These are phyloP conservation scores for Coleophoma crateriformis DNA, from an alignment of 2,329 filamentous ascomycete species.

Conservation along the genomic window DNA sequence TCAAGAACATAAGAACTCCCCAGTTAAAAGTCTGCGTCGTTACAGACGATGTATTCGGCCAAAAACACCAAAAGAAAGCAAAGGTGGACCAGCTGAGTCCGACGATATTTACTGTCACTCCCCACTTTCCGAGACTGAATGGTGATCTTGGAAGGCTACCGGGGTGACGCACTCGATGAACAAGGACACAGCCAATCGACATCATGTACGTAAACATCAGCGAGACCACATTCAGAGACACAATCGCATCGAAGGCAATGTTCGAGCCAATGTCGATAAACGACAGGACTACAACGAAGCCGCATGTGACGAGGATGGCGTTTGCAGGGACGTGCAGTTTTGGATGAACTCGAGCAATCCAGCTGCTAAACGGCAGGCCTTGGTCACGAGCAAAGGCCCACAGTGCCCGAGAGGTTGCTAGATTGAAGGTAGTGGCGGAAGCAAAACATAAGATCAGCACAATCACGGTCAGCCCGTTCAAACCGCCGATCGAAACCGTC, in stretches of 20 bases:
- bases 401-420: slow-evolving; percentile 26
- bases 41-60: slow-evolving; percentile 31
- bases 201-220: slow-evolving; percentile 43
- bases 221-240: slow-evolving; percentile 40
- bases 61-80: slow-evolving; percentile 40
- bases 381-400: slow-evolving; percentile 36
- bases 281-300: slow-evolving; percentile 3
- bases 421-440: slow-evolving; percentile 28
- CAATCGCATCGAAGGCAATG: slow-evolving; percentile 44
- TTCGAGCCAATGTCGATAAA: slow-evolving; percentile 42
- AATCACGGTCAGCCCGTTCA: slow-evolving; percentile 1
- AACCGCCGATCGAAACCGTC: slow-evolving; percentile 34
- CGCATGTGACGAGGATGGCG: slow-evolving; percentile 14
- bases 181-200: slow-evolving; percentile 35
- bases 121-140: slow-evolving; percentile 34
- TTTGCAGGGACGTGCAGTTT: slow-evolving; percentile 32
- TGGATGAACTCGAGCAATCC: slow-evolving; percentile 29
- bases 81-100: slow-evolving; percentile 35
- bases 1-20: slow-evolving; percentile 4
- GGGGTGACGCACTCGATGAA: slow-evolving; percentile 29
- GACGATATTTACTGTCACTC: slow-evolving; percentile 33
- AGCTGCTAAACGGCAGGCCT: slow-evolving; percentile 31
- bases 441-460: slow-evolving; percentile 32
- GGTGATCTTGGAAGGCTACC: slow-evolving; percentile 28
- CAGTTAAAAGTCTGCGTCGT: slow-evolving; percentile 39